These are phyloP conservation scores for Alloascoidea africana DNA, from an alignment of 805 yeast species.

Conservation along the genomic window DNA sequence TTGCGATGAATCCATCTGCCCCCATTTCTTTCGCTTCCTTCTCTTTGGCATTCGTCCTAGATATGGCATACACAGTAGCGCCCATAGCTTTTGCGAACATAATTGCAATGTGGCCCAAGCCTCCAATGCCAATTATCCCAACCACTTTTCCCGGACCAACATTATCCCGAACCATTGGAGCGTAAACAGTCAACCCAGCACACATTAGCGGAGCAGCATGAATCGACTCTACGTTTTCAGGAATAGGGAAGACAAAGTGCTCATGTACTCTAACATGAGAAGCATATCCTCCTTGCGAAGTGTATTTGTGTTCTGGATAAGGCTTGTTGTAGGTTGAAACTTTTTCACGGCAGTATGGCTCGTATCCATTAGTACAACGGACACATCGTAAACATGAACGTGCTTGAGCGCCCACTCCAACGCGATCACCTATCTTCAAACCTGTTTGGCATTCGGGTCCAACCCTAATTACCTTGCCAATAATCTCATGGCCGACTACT, in stretches of 20 bases:
- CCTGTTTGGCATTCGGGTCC: conserved; percentile 36
- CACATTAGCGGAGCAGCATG: conserved; percentile 62
- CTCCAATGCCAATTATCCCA: conserved; percentile 52
- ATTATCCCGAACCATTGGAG: conserved; percentile 39
- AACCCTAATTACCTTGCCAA: conserved; percentile 41
- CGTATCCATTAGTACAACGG: conserved; percentile 39
- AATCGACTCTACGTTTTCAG: conserved; percentile 33
- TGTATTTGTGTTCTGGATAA: conserved; percentile 28
- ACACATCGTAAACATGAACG: conserved; percentile 46
- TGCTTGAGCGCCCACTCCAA: conserved; percentile 66
- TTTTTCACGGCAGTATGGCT: conserved; percentile 34
- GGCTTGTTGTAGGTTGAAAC: conserved; percentile 35
- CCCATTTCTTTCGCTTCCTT: conserved; percentile 38
- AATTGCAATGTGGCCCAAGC: conserved; percentile 52
- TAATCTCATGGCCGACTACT: conserved; percentile 56
- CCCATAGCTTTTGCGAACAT: conserved; percentile 47
- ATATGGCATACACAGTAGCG: conserved; percentile 43
- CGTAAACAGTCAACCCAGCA: conserved; percentile 62
- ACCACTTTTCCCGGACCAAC: conserved; percentile 35
- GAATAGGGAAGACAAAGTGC: conserved; percentile 47
- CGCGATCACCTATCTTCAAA: conserved; percentile 52
- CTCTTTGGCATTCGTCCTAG: conserved; percentile 33
- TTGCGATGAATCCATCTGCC: conserved; percentile 37
- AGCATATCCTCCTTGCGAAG: conserved; percentile 57
- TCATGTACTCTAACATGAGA: conserved; percentile 50